phyloP scores from a whole-genome alignment of 495 filamentous ascomycete genomes.

The Melanomma pulvis-pyrius region DNA sequence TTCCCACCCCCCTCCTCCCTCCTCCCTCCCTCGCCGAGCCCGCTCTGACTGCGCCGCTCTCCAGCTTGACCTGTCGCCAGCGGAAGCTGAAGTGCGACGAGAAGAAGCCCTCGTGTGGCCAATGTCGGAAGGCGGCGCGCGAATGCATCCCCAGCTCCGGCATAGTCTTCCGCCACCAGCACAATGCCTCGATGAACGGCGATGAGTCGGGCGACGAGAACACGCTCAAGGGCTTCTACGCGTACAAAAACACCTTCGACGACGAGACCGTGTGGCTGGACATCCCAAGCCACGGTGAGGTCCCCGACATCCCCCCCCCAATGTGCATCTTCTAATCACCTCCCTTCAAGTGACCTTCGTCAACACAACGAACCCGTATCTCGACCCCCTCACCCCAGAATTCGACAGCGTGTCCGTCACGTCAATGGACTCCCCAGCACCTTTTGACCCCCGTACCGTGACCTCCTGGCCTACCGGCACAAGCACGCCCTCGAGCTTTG shows the following conservation, averaged over 20 bases:
- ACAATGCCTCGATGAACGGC: slow-evolving; percentile 73
- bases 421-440: slow-evolving; percentile 19
- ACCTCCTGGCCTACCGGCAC: slow-evolving; percentile 33
- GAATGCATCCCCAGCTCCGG: slow-evolving; percentile 65
- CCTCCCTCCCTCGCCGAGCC: not conserved
- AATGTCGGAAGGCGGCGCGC: slow-evolving; percentile 62
- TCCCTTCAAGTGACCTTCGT: slow-evolving; percentile 60
- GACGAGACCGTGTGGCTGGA: slow-evolving; percentile 65
- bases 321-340: not conserved
- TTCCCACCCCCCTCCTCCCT: too few relatives aligned
- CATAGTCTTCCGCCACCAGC: slow-evolving; percentile 70
- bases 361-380: slow-evolving; percentile 65
- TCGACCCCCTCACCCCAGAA: slow-evolving; percentile 51
- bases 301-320: not conserved
- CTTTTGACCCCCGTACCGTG: slow-evolving; percentile 14
- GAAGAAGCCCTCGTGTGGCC: slow-evolving; percentile 60
- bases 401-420: slow-evolving; percentile 45
- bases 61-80: slow-evolving; percentile 63
- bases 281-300: slow-evolving; percentile 59
- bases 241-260: slow-evolving; percentile 69
- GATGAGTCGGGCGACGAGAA: slow-evolving; percentile 45
- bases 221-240: slow-evolving; percentile 66
- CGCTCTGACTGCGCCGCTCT: not conserved
- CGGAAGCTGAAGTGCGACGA: slow-evolving; percentile 69
- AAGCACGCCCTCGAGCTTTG: slow-evolving; percentile 51